Conservation (phyloP, 768 basidiomycete species). For the Rhizopogon vulgaris region DNA sequence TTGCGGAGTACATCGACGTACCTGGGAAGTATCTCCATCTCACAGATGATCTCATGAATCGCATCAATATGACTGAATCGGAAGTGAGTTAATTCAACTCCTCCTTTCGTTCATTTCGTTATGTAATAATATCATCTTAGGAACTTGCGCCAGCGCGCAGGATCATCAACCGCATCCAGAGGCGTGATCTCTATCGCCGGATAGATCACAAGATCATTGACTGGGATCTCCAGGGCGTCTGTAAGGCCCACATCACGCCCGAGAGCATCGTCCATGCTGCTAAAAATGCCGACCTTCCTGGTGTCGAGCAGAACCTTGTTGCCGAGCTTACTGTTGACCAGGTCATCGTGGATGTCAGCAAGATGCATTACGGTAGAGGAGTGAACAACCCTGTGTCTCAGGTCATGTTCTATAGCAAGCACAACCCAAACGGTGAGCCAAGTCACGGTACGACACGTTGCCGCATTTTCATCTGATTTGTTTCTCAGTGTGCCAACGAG, state of each 20-base stretch:
- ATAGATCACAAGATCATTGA: constrained; percentile 60
- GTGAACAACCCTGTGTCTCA: constrained; percentile 61
- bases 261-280: constrained; percentile 40
- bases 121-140: constrained; percentile 27
- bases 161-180: constrained; percentile 56
- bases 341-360: constrained; percentile 56
- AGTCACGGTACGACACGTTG: not conserved
- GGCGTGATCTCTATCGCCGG: constrained; percentile 60
- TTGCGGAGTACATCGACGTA: constrained; percentile 50
- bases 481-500: constrained; percentile 35
- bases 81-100: constrained; percentile 7
- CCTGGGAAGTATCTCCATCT: constrained; percentile 57
- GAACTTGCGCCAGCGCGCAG: constrained; percentile 50
- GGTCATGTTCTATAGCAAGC: constrained; percentile 72
- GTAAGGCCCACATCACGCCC: constrained; percentile 28
- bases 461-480: not conserved
- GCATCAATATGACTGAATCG: constrained; percentile 49
- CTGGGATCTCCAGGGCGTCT: constrained; percentile 22
- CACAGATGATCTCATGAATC: constrained; percentile 60
- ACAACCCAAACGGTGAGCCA: constrained; percentile 46
- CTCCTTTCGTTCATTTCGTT: not conserved
- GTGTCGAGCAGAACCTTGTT: constrained; percentile 24
- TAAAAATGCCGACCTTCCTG: constrained; percentile 17
- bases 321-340: constrained; percentile 37
- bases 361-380: constrained; percentile 77